phyloP scores from a whole-genome alignment of 83 land plant species.

The Picea engelmannii region DNA sequence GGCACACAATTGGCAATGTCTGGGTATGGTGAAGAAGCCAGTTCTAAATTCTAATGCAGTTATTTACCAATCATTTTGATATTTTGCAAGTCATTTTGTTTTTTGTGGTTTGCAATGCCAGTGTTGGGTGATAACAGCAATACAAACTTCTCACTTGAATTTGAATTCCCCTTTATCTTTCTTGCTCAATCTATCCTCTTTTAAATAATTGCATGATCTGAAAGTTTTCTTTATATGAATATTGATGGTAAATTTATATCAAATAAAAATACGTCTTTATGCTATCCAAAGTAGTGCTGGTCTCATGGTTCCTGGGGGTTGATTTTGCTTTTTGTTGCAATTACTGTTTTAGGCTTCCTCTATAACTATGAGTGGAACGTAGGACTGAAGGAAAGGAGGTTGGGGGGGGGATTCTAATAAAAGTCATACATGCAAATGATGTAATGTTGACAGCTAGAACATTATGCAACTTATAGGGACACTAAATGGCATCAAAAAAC shows the following conservation, averaged over 20 bases:
- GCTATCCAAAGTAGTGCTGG: neutral
- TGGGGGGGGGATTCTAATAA: too few relatives aligned
- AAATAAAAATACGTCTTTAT: neutral
- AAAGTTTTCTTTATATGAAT: neutral
- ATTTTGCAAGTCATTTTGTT: neutral
- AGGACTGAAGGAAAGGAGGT: neutral
- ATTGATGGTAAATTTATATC: neutral
- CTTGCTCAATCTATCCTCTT: too few relatives aligned
- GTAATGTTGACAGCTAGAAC: too few relatives aligned
- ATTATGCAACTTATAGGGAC: too few relatives aligned
- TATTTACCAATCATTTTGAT: neutral
- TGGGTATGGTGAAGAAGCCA: neutral
- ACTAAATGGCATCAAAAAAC: too few relatives aligned
- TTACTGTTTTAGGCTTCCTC: slow-evolving; percentile 35
- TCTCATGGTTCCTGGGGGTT: neutral
- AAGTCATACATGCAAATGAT: too few relatives aligned
- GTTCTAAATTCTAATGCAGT: too few relatives aligned
- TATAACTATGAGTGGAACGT: neutral
- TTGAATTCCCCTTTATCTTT: neutral
- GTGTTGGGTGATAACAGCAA: neutral
- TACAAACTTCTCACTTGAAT: neutral
- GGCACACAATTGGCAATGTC: neutral
- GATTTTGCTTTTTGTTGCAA: slow-evolving; percentile 23
- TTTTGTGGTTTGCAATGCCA: neutral
- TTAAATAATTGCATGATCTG: neutral